Evolutionary conservation across 1,284 basidiomycete species (phyloP).

Genomic region (Ustilago hordei): DNA sequence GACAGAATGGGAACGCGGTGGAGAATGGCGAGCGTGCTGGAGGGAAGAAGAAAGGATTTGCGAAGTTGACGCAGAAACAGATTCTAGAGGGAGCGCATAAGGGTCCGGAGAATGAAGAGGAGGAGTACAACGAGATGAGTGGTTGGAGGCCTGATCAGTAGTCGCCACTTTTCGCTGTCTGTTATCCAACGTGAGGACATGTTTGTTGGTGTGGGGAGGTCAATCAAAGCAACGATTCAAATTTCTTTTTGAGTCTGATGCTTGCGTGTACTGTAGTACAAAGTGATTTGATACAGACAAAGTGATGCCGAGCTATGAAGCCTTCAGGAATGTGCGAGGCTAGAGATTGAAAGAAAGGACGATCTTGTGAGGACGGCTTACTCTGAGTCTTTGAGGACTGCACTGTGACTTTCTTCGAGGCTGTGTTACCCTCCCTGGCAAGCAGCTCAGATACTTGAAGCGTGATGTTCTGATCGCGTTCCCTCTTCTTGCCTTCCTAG

Average conservation of each 20-base stretch:
- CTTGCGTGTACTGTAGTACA: neutral
- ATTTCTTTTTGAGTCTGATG: neutral
- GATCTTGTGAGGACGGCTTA: neutral
- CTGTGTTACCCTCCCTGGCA: neutral
- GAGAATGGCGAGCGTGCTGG: conserved; percentile 9
- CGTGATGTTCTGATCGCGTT: neutral
- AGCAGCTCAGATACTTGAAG: neutral
- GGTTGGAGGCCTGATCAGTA: conserved; percentile 54
- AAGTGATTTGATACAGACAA: neutral
- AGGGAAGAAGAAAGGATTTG: conserved; percentile 33
- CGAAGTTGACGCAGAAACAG: conserved; percentile 70
- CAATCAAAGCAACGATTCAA: neutral
- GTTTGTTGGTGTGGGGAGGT: neutral
- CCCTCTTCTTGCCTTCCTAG: neutral
- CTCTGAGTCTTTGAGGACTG: neutral
- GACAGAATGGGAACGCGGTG: neutral
- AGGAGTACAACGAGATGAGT: conserved; percentile 63
- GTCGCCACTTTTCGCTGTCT: neutral
- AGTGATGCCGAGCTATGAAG: neutral
- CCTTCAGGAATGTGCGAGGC: too few relatives aligned
- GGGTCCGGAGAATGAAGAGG: conserved; percentile 68
- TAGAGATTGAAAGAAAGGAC: conserved; percentile 1
- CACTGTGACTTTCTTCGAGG: neutral
- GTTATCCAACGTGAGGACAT: too few relatives aligned
- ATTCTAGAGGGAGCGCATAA: conserved; percentile 69